Conservation (phyloP, 306 rosid genomes). For the Sindora glabra region DNA sequence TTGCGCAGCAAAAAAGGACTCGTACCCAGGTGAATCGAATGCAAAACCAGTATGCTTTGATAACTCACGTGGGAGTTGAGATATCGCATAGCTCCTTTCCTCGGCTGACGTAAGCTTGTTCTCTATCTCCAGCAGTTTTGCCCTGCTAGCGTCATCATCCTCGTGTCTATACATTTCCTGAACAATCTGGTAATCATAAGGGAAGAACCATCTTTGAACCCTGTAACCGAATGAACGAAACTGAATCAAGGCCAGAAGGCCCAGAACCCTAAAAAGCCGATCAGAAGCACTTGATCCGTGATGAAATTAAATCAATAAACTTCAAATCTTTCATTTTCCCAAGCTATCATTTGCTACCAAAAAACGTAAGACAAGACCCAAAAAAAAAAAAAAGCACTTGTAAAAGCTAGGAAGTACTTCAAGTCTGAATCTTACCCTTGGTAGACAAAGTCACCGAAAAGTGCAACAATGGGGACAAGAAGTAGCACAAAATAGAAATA, state of each 20-base stretch:
- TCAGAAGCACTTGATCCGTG: too few relatives aligned
- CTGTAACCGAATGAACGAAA: background rate
- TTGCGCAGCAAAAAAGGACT: conserved; percentile 88
- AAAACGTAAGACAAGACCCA: conserved; percentile 6
- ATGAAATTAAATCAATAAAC: background rate
- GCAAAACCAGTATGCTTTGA: conserved; percentile 95
- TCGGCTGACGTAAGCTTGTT: conserved; percentile 58
- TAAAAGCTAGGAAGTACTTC: background rate
- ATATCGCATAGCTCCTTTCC: conserved; percentile 72
- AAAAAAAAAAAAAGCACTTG: background rate
- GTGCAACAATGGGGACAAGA: conserved; percentile 83
- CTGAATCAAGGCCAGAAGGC: too few relatives aligned
- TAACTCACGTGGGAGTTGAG: conserved; percentile 73
- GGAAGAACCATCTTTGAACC: conserved; percentile 92
- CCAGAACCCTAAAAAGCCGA: too few relatives aligned
- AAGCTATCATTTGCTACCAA: background rate
- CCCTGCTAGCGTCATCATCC: conserved; percentile 39
- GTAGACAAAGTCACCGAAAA: conserved; percentile 75
- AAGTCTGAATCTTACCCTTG: conserved; percentile 60
- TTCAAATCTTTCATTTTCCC: too few relatives aligned
- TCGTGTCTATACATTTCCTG: conserved; percentile 84
- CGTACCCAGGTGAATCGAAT: conserved; percentile 89
- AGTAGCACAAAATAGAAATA: conserved; percentile 69
- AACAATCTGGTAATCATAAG: conserved; percentile 84
- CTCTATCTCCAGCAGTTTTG: conserved; percentile 55